Evolutionary conservation across 1,284 basidiomycete species (phyloP).

Genomic region (Calocybe gambosa): DNA sequence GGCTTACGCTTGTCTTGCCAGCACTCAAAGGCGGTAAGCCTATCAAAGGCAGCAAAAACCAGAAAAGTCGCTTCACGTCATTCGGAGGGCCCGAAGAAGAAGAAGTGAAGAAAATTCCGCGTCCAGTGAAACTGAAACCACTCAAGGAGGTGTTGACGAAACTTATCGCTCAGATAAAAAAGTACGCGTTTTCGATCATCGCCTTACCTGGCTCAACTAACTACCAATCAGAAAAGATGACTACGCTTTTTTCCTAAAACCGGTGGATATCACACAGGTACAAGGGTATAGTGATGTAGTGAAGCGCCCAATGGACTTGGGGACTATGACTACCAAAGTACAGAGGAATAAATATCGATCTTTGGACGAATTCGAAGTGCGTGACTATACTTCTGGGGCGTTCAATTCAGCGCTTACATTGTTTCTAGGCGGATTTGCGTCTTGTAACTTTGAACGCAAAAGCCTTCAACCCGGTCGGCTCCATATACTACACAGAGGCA

Average conservation of each 20-base stretch:
- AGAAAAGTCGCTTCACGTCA: slow-evolving; percentile 24
- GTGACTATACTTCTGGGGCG: slow-evolving; percentile 21
- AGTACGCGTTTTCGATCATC: slow-evolving; percentile 36
- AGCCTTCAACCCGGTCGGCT: slow-evolving; percentile 64
- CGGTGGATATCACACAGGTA: slow-evolving; percentile 61
- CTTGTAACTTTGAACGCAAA: slow-evolving; percentile 72
- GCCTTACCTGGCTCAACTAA: slow-evolving; percentile 6
- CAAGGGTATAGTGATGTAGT: slow-evolving; percentile 67
- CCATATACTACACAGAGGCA: slow-evolving; percentile 68
- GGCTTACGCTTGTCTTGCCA: slow-evolving; percentile 46
- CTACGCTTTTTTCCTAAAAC: slow-evolving; percentile 77
- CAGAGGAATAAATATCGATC: slow-evolving; percentile 61
- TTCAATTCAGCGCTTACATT: slow-evolving; percentile 32
- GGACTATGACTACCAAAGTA: slow-evolving; percentile 70
- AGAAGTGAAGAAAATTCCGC: slow-evolving; percentile 33
- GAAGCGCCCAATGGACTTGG: slow-evolving; percentile 76
- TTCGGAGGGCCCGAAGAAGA: slow-evolving; percentile 28
- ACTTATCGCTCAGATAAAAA: slow-evolving; percentile 68
- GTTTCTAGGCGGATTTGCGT: slow-evolving; percentile 53
- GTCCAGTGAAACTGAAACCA: slow-evolving; percentile 70
- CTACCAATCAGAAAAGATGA: slow-evolving; percentile 64
- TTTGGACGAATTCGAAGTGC: slow-evolving; percentile 68
- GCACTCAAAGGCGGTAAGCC: slow-evolving; percentile 39
- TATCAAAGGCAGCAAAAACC: slow-evolving; percentile 33
- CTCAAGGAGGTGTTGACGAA: slow-evolving; percentile 65